Evolutionary conservation across 2,329 filamentous ascomycete species (phyloP).

Genomic region (Fusarium sp.): DNA sequence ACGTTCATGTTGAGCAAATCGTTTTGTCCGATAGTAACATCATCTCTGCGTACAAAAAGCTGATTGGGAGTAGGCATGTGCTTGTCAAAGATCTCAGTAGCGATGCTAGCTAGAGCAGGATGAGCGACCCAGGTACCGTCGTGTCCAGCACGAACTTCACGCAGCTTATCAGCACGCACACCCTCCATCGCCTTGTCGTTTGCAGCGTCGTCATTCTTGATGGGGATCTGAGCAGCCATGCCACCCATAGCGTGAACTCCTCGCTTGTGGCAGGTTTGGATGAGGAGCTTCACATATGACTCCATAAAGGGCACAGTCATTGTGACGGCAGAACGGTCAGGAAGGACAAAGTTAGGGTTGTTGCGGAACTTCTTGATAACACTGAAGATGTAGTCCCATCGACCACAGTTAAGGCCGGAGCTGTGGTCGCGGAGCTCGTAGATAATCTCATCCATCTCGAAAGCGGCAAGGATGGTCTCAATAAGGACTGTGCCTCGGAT

Average conservation of each 20-base stretch:
- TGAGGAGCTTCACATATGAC: slow-evolving; percentile 92
- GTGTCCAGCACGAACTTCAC: slow-evolving; percentile 93
- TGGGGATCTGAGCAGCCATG: slow-evolving; percentile 98
- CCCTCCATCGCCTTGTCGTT: slow-evolving; percentile 96
- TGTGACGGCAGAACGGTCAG: slow-evolving; percentile 89
- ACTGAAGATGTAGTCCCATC: slow-evolving; percentile 99
- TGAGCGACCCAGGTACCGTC: slow-evolving; percentile 98
- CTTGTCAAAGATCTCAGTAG: slow-evolving; percentile 94
- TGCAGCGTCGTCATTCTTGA: slow-evolving; percentile 91
- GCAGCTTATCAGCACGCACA: slow-evolving; percentile 94
- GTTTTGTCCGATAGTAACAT: slow-evolving; percentile 85
- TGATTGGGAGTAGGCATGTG: slow-evolving; percentile 99
- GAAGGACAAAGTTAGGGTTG: slow-evolving; percentile 91
- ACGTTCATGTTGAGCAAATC: slow-evolving; percentile 99
- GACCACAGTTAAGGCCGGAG: slow-evolving; percentile 95
- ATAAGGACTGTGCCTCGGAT: slow-evolving; percentile 96
- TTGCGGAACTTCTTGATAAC: slow-evolving; percentile 99
- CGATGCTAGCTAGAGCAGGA: slow-evolving; percentile 88
- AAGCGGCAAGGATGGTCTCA: slow-evolving; percentile 96
- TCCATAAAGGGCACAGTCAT: slow-evolving; percentile 99
- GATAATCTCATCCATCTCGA: slow-evolving; percentile 99
- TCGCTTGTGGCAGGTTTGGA: slow-evolving; percentile 96
- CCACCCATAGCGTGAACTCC: slow-evolving; percentile 99
- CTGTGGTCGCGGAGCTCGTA: slow-evolving; percentile 98
- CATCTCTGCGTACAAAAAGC: slow-evolving; percentile 88